phyloP scores from a whole-genome alignment of 2,329 filamentous ascomycete species.

The Pseudogymnoascus destructans region DNA sequence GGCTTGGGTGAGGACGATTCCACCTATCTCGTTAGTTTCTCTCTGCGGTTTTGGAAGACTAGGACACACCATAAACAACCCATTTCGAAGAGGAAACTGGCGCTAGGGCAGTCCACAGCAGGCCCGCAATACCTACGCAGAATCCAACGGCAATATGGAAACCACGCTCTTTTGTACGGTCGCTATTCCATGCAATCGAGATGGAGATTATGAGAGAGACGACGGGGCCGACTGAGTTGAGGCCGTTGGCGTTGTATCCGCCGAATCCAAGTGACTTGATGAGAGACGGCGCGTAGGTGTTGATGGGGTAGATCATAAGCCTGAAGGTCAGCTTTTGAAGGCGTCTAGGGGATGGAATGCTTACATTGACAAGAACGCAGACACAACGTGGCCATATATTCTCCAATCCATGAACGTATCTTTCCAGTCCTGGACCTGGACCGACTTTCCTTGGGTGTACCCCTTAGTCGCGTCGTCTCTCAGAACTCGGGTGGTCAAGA shows the following conservation, averaged over 20 bases:
- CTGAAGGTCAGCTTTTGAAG: neutral
- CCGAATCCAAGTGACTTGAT: slow-evolving; percentile 2
- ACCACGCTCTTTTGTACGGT: slow-evolving; percentile 8
- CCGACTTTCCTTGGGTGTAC: neutral
- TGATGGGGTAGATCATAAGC: slow-evolving; percentile 12
- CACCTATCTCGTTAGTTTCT: neutral
- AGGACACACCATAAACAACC: slow-evolving; percentile 4
- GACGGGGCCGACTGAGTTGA: neutral
- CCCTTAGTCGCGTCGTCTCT: neutral
- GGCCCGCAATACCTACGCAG: slow-evolving; percentile 7
- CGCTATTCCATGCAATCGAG: slow-evolving; percentile 9
- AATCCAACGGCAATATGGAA: slow-evolving; percentile 8
- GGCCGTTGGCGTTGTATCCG: neutral
- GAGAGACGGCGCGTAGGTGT: slow-evolving; percentile 3
- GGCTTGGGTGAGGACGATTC: slow-evolving; percentile 10
- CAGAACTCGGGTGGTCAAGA: slow-evolving; percentile 6
- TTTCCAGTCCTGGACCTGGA: neutral
- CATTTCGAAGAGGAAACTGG: slow-evolving; percentile 2
- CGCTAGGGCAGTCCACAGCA: slow-evolving; percentile 7
- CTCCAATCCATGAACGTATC: slow-evolving; percentile 9
- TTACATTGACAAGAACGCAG: slow-evolving; percentile 10
- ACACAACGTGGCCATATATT: neutral
- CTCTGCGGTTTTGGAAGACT: no score
- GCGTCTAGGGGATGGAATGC: neutral
- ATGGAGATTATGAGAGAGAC: slow-evolving; percentile 11